Base-by-base conservation (phyloP, 2,329 filamentous ascomycete species). In the Pseudophaeomoniella oleicola region DNA sequence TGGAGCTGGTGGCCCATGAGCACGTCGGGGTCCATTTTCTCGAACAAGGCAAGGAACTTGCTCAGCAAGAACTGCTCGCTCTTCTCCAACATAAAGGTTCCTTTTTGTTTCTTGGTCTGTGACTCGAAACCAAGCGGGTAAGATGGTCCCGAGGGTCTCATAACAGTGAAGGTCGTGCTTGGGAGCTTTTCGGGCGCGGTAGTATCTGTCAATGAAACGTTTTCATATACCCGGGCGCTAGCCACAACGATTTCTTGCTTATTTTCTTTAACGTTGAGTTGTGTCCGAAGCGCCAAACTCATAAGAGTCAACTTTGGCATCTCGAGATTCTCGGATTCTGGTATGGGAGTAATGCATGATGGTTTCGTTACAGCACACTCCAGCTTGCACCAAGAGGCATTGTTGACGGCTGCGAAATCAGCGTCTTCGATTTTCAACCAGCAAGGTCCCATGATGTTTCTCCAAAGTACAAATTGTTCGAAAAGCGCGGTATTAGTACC, bases 391-490 rank as follows among this genome's bases (percentile, higher is more conserved):
- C 92, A 90, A 1, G 90, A 98, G 9, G 86, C 82, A 49, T 94
- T 94, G 57, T 85, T 88, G 46, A 96, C 69, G 4, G 81, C 68
- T 13, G 72, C 71, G 53, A 93, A 94, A 55, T 94, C 78, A 18
- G 82, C 82, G 46, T 81, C 79, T 45, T 86, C 72, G 38, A 98
- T 90, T 53, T 80, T 87, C 32, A 98, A 71, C 90, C 90, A 98
- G 56, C 90, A 96, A 18, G 90, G 90, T 2, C 90, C 90, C 88
- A 94, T 98, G 48, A 98, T 83, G 53, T 94, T 93, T 63, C 94
- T 96, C 82, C 87, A 94, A 4, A 98, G 69, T 14, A 98, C 90
- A 53, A 98, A 98, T 49, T 98, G 90, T 59, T 98, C 90, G 49
- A 98, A 98, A 0, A 98, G 68, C 1, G 84, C 77, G 0, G 90